Conservation (phyloP, 257 asterid species). For the Plantago ovata region DNA sequence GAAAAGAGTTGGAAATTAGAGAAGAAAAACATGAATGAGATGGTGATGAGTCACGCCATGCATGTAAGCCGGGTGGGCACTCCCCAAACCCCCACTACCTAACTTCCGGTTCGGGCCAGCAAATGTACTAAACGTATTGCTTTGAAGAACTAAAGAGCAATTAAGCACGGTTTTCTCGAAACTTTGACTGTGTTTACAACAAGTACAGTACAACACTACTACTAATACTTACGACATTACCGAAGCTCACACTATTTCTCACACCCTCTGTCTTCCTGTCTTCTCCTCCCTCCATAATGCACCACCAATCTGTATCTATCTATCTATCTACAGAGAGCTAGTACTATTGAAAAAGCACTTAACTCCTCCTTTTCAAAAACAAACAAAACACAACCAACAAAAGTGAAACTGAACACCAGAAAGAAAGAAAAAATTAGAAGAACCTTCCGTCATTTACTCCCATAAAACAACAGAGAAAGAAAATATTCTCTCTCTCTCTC, state of each 20-base stretch:
- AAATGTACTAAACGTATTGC: not conserved
- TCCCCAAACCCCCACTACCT: constrained; percentile 24
- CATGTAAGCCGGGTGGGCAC: constrained; percentile 45
- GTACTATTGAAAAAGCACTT: too few species aligned
- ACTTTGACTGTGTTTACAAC: constrained; percentile 43
- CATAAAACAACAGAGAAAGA: too few species aligned
- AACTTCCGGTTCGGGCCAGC: constrained; percentile 9
- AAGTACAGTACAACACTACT: too few species aligned
- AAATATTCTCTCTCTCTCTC: too few species aligned
- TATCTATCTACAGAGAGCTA: constrained; percentile 20
- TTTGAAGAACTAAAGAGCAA: constrained; percentile 23
- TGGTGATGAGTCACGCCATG: constrained; percentile 33
- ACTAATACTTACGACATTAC: constrained; percentile 39
- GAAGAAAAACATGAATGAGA: too few species aligned
- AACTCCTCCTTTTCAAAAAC: constrained; percentile 2
- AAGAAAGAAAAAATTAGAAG: constrained; percentile 8
- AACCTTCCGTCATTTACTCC: constrained; percentile 26
- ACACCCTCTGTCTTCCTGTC: constrained; percentile 22
- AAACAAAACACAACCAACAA: not conserved
- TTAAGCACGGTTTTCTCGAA: constrained; percentile 50
- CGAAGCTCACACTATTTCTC: constrained; percentile 34
- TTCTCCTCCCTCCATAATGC: constrained; percentile 10
- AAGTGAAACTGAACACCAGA: not conserved
- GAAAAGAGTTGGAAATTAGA: too few species aligned
- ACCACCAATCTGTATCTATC: not conserved